A percentile compares a stretch with the other conserved stretches of the same genome.
Conservation (phyloP, 306 rosid genomes). For the Crotalaria pallida region DNA sequence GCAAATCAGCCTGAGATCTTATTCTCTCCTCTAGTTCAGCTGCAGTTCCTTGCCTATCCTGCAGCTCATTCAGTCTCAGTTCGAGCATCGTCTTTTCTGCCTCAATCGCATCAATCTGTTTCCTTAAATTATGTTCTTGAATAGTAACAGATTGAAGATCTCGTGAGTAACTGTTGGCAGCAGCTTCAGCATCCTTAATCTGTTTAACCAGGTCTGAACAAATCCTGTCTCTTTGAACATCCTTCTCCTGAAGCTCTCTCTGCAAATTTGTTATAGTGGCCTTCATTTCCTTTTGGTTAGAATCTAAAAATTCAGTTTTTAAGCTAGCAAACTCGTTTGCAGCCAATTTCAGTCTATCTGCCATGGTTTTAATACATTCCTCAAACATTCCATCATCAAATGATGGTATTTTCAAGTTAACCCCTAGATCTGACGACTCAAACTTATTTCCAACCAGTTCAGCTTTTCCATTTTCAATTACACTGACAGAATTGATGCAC, state of each 20-base stretch:
- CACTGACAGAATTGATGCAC: conserved; percentile 47
- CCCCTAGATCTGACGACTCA: conserved; percentile 27
- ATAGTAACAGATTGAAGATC: conserved; percentile 67
- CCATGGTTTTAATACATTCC: conserved; percentile 55
- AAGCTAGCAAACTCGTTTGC: conserved; percentile 57
- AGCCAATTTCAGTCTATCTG: conserved; percentile 54
- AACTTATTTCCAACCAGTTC: conserved; percentile 54
- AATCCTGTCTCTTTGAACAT: conserved; percentile 69
- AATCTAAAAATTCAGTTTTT: conserved; percentile 56
- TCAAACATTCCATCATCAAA: conserved; percentile 38
- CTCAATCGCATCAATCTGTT: conserved; percentile 44
- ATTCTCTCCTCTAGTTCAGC: conserved; percentile 64
- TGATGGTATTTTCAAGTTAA: conserved; percentile 15
- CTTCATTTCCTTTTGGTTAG: conserved; percentile 73
- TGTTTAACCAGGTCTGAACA: conserved; percentile 85
- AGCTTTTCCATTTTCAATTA: conserved; percentile 53
- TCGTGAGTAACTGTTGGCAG: conserved; percentile 43
- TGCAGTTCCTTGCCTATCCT: conserved; percentile 41
- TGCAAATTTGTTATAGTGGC: conserved; percentile 56
- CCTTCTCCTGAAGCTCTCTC: conserved; percentile 93
- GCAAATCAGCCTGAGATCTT: conserved; percentile 51
- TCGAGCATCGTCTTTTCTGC: conserved; percentile 49
- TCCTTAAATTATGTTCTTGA: conserved; percentile 53
- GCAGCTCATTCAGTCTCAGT: conserved; percentile 58
- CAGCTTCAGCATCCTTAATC: conserved; percentile 80